Conservation (phyloP, 2,329 filamentous ascomycete genomes). For the Lasiodiplodia hormozganensis region DNA sequence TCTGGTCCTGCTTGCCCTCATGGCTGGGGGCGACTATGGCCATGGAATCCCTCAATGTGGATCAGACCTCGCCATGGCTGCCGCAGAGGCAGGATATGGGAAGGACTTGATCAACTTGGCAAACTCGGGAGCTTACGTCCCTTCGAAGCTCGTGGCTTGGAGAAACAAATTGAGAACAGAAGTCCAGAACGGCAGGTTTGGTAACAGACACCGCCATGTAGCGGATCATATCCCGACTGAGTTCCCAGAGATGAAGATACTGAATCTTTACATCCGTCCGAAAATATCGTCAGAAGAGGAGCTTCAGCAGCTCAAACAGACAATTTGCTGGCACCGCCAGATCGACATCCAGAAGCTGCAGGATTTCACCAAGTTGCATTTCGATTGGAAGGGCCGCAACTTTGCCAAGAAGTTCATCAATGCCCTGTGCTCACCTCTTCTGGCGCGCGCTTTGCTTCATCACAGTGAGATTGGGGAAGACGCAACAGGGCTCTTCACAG, state of each 20-base stretch:
- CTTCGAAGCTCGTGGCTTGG: neutral
- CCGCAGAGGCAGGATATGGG: neutral
- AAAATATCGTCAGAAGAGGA: neutral
- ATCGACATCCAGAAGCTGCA: neutral
- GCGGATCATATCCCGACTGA: neutral
- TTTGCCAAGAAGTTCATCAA: neutral
- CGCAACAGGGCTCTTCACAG: neutral
- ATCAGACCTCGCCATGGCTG: neutral
- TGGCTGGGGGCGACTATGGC: conserved; percentile 1
- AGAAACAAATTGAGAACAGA: neutral
- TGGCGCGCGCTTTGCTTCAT: neutral
- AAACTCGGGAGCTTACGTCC: neutral
- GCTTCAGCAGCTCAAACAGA: neutral
- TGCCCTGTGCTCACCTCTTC: neutral
- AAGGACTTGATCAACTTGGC: neutral
- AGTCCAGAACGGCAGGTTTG: neutral
- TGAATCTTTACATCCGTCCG: neutral
- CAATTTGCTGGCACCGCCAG: neutral
- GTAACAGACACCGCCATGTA: neutral
- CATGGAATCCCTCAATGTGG: neutral
- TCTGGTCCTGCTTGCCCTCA: neutral
- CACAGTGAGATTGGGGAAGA: neutral
- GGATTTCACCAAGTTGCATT: neutral
- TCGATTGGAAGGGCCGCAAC: neutral
- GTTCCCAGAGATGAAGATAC: neutral